These are phyloP conservation scores for Cornus kousa DNA, from an alignment of 148 eudicot genomes.

Conservation along the genomic window DNA sequence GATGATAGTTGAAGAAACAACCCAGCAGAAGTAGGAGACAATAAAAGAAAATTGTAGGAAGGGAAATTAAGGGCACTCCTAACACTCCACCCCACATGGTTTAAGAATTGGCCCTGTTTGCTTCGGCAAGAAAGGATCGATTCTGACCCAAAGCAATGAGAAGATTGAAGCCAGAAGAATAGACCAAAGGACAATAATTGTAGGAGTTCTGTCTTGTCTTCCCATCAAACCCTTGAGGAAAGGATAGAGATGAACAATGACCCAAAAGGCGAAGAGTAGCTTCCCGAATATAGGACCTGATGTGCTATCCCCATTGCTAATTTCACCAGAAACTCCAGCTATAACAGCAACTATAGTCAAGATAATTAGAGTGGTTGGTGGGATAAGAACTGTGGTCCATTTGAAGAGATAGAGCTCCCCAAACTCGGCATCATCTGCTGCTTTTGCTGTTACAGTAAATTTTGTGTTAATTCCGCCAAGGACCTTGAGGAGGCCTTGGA, in stretches of 20 bases:
- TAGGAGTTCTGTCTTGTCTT: slow-evolving; percentile 91
- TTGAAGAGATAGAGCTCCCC: slow-evolving; percentile 95
- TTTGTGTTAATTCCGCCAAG: slow-evolving; percentile 91
- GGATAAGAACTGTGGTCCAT: slow-evolving; percentile 98
- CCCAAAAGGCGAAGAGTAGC: slow-evolving; percentile 91
- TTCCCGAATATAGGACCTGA: slow-evolving; percentile 99
- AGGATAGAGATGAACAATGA: slow-evolving; percentile 90
- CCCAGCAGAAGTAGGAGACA: not conserved
- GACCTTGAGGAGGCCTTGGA: slow-evolving; percentile 94
- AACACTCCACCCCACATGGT: slow-evolving; percentile 95
- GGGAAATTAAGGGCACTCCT: not conserved
- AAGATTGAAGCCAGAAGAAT: slow-evolving; percentile 88
- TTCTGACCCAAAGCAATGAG: slow-evolving; percentile 92
- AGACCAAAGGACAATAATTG: slow-evolving; percentile 93
- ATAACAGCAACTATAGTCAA: slow-evolving; percentile 91
- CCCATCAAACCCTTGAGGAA: slow-evolving; percentile 98
- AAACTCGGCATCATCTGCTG: slow-evolving; percentile 82
- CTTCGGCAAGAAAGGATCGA: slow-evolving; percentile 95
- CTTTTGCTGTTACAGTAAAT: slow-evolving; percentile 83
- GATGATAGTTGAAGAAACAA: not conserved
- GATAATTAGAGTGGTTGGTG: slow-evolving; percentile 89
- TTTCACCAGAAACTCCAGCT: slow-evolving; percentile 87
- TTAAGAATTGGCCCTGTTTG: slow-evolving; percentile 83
- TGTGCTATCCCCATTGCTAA: slow-evolving; percentile 79
- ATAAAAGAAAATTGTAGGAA: not conserved